phyloP scores from a whole-genome alignment of 225 moss, liverwort and hornwort species.

The Climacium dendroides region DNA sequence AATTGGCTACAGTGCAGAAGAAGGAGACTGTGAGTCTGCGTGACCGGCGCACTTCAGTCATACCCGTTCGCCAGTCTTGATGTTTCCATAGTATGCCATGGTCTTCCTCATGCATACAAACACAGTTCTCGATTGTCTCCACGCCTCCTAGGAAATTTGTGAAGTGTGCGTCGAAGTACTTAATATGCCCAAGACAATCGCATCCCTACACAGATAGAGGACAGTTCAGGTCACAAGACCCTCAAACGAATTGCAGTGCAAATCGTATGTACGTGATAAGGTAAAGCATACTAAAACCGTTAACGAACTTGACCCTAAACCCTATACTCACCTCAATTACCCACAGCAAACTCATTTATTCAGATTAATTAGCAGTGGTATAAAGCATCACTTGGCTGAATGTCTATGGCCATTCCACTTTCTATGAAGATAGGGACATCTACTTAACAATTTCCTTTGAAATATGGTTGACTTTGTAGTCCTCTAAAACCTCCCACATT shows the following conservation, averaged over 20 bases:
- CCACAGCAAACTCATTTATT: background rate
- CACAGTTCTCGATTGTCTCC: slow-evolving; percentile 88
- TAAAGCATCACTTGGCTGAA: background rate
- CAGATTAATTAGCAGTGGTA: background rate
- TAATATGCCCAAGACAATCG: slow-evolving; percentile 91
- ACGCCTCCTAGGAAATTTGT: slow-evolving; percentile 93
- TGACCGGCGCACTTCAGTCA: slow-evolving; percentile 94
- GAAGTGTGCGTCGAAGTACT: slow-evolving; percentile 93
- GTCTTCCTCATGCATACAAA: slow-evolving; percentile 99
- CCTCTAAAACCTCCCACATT: background rate
- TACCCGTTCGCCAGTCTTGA: slow-evolving; percentile 92
- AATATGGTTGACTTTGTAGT: too few relatives aligned
- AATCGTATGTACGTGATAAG: background rate
- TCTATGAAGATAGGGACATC: background rate
- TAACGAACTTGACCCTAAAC: too few relatives aligned
- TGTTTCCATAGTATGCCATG: slow-evolving; percentile 94
- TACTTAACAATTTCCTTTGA: background rate
- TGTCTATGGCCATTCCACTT: background rate
- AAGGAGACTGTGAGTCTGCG: slow-evolving; percentile 87
- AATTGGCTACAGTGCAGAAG: slow-evolving; percentile 96
- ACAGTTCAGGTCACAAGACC: background rate
- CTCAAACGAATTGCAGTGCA: background rate
- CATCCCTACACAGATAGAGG: slow-evolving; percentile 54
- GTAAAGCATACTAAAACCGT: background rate
- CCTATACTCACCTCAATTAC: background rate